phyloP scores from a whole-genome alignment of 768 basidiomycete genomes.

The Hygrocybe coccinea region DNA sequence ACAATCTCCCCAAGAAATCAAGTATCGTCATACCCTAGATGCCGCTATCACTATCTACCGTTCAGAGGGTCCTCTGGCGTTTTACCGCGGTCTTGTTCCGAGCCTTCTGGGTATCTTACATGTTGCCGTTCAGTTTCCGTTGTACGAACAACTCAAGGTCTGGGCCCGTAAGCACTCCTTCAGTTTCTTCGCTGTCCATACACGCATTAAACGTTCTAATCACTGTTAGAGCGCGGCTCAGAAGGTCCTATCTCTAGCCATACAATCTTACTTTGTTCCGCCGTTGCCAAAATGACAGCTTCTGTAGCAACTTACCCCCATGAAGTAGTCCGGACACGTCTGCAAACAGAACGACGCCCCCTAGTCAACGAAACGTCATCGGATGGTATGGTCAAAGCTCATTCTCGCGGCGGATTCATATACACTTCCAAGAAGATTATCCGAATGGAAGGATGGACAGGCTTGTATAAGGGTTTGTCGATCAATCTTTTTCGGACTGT shows the following conservation, averaged over 20 bases:
- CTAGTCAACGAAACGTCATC: conserved; percentile 55
- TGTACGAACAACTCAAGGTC: conserved; percentile 89
- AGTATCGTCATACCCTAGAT: conserved; percentile 87
- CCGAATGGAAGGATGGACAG: conserved; percentile 79
- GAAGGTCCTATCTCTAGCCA: conserved; percentile 49
- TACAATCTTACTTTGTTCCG: conserved; percentile 84
- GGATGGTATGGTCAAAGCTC: conserved; percentile 55
- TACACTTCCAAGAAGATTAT: conserved; percentile 71
- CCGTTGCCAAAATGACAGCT: conserved; percentile 93
- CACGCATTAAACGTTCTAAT: conserved; percentile 7
- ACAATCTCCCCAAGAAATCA: conserved; percentile 69
- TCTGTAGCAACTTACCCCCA: conserved; percentile 96
- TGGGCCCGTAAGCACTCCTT: conserved; percentile 64
- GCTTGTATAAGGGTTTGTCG: conserved; percentile 89
- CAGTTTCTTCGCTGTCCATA: background rate
- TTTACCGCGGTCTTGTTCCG: conserved; percentile 93
- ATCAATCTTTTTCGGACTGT: conserved; percentile 93
- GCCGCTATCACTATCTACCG: conserved; percentile 87
- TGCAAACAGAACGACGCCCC: conserved; percentile 79
- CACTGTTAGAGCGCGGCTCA: conserved; percentile 40
- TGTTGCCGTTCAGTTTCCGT: conserved; percentile 95
- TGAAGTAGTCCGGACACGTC: conserved; percentile 95
- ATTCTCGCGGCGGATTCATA: conserved; percentile 60
- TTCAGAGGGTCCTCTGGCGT: conserved; percentile 79
- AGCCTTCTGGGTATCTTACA: conserved; percentile 89